phyloP scores from a whole-genome alignment of 169 alveolate genomes.

The Eimeria necatrix region DNA sequence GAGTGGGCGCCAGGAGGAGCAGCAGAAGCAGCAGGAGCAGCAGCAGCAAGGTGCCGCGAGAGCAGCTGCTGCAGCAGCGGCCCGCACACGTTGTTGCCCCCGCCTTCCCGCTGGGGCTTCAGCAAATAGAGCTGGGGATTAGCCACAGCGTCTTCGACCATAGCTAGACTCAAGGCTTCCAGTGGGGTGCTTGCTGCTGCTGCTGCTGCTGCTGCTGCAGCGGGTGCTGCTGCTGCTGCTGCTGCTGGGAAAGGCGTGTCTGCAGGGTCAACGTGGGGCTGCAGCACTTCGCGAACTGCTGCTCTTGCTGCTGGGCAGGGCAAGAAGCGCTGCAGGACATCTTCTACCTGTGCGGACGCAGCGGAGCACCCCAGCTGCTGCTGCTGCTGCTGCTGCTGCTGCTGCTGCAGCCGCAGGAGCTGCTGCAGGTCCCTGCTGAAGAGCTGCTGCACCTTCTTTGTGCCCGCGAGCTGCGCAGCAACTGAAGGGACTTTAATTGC shows the following conservation, averaged over 20 bases:
- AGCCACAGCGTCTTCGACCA: conserved; percentile 80
- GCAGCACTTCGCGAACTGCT: conserved; percentile 36
- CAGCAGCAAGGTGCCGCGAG: conserved; percentile 77
- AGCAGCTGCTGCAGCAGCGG: conserved; percentile 81
- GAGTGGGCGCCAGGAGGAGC: too few species aligned
- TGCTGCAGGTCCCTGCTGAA: conserved; percentile 82
- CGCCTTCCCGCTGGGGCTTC: conserved; percentile 93
- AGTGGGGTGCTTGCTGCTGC: conserved; percentile 65
- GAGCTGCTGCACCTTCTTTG: conserved; percentile 88
- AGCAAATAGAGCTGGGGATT: conserved; percentile 84
- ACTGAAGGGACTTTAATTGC: conserved; percentile 90
- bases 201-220: conserved; percentile 67
- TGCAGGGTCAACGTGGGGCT: conserved; percentile 61
- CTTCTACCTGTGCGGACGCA: neutral
- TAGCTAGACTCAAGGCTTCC: conserved; percentile 82
- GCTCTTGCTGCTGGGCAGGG: neutral
- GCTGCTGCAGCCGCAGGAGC: too few species aligned
- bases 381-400: conserved; percentile 43
- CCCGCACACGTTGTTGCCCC: conserved; percentile 90
- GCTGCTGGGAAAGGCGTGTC: conserved; percentile 1
- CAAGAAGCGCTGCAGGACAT: conserved; percentile 13
- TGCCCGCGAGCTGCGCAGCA: conserved; percentile 88
- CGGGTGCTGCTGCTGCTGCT: too few species aligned
- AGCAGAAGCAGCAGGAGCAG: too few species aligned
- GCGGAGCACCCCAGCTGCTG: neutral